Evolutionary conservation across 768 basidiomycete species (phyloP), one percentile per base, ranked within the genome.

Genomic region (Calocybe gangraenosa): DNA sequence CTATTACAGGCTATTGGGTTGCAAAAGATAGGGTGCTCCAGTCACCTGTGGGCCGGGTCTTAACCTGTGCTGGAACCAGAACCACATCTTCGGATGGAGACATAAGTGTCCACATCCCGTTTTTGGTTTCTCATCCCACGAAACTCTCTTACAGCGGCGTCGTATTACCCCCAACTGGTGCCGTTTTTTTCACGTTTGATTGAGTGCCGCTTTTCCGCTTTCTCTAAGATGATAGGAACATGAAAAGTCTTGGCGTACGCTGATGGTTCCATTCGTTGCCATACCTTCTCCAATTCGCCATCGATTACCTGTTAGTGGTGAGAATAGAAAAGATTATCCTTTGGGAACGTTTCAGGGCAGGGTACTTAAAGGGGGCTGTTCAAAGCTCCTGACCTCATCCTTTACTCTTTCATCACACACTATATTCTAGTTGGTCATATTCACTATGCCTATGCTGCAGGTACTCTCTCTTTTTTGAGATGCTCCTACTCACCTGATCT

Each of bases 391-490:
- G 15, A 34, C 19, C 19, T 7, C 41, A 34, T 11, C 41, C 19
- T 42, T 42, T 42, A 42, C 21, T 31, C 41, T 25, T 40, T 25
- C n/a, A 40, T 40, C 19, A 3, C n/a, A 22, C 38, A 18, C 38
- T 8, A 37, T 37, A 37, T 7, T 32, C 13, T 2, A 23, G n/a
- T 28, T 15, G 21, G 34, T 23, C 18, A 10, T 43, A n/a, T 17
- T 34, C 43, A 17, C 19, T 20, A 75, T 76, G 71, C 69, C 70
- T 52, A 76, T 76, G 74, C 64, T 75, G 73, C 70, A 53, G 55
- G 73, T 61, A 25, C 22, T 36, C 31, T 36, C 30, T 34, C 20
- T 25, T 7, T 14, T n/a, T 14, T 10, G 25, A 0, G 23, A 34
- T 42, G 31, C 10, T 17, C 39, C 32, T 44, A 14, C 38, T 49